Conservation (phyloP, 768 basidiomycete species). For the Trametes punicea region DNA sequence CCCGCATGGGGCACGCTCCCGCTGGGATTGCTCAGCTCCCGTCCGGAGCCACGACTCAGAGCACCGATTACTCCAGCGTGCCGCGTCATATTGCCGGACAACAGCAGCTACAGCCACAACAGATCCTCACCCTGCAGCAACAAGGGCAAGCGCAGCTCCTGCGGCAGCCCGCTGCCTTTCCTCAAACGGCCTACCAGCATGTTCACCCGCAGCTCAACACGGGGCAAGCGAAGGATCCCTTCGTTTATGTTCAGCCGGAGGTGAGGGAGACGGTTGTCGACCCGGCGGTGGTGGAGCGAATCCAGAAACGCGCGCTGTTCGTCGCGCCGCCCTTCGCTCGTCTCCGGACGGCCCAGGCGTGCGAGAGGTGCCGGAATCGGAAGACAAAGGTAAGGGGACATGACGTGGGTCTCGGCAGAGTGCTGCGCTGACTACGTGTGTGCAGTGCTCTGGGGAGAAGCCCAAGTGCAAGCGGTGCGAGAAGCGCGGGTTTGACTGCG, state of each 20-base stretch:
- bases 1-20: background rate
- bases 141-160: background rate
- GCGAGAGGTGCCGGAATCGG: conserved; percentile 17
- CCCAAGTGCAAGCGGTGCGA: conserved; percentile 13
- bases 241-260: background rate
- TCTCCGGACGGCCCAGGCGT: conserved; percentile 13
- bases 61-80: background rate
- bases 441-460: conserved; percentile 15
- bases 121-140: background rate
- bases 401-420: no score
- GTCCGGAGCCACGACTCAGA: background rate
- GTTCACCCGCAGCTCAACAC: background rate
- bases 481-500: conserved; percentile 9
- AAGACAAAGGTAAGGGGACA: conserved; percentile 16
- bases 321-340: background rate
- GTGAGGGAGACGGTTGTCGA: background rate
- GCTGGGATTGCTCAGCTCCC: background rate
- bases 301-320: conserved; percentile 10
- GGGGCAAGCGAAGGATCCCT: background rate
- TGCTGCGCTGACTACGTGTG: no score
- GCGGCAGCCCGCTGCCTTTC: background rate
- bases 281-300: background rate
- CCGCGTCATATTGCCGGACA: background rate
- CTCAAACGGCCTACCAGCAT: background rate
- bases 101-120: background rate